Evolutionary conservation across 768 basidiomycete genomes (phyloP).

Genomic region (Hygrophoropsis aurantiaca): DNA sequence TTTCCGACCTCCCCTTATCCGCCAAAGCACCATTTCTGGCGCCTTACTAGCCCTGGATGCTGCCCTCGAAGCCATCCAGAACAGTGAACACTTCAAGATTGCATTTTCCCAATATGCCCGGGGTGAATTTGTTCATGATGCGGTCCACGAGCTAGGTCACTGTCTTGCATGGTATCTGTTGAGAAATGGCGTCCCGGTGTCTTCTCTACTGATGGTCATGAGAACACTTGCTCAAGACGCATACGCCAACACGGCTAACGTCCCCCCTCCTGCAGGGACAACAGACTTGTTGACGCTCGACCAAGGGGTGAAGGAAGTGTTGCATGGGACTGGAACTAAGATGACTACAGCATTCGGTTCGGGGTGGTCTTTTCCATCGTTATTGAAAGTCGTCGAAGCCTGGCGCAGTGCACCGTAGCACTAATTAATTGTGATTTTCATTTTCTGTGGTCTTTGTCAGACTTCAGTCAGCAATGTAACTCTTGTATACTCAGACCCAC

Average conservation of each 20-base stretch:
- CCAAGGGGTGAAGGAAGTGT: conserved; percentile 76
- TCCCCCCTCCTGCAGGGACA: conserved; percentile 54
- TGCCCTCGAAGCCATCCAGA: conserved; percentile 45
- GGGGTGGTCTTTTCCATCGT: conserved; percentile 69
- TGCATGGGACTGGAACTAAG: conserved; percentile 84
- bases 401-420: conserved; percentile 41
- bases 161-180: conserved; percentile 71
- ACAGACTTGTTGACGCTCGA: conserved; percentile 35
- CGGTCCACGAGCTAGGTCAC: conserved; percentile 26
- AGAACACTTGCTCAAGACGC: conserved; percentile 63
- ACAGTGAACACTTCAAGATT: conserved; percentile 14
- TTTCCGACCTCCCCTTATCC: conserved; percentile 62
- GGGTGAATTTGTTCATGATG: conserved; percentile 43
- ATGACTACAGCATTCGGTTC: conserved; percentile 68
- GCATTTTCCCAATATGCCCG: conserved; percentile 56
- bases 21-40: conserved; percentile 70
- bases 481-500: too few relatives aligned
- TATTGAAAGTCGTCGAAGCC: conserved; percentile 62
- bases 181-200: conserved; percentile 68
- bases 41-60: conserved; percentile 63
- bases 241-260: conserved; percentile 51
- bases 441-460: too few relatives aligned
- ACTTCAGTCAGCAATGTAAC: too few relatives aligned
- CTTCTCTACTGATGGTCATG: conserved; percentile 63
- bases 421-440: background rate